Base-by-base conservation (phyloP, 148 eudicot species). In the Silene latifolia region DNA sequence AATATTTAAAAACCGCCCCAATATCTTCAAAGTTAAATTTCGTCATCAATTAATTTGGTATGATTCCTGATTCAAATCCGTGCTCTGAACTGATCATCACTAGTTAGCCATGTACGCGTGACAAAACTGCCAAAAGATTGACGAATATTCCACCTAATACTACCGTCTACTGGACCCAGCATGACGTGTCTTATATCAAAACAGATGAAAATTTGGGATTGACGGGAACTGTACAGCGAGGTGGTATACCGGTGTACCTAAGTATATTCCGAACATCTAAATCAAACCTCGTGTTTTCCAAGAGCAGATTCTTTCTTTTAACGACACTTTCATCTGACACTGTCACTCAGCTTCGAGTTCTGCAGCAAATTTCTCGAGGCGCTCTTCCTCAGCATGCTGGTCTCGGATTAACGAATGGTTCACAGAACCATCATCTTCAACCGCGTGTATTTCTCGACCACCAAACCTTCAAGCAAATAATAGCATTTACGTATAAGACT, bases 371-470 rank as follows among this genome's bases (percentile, higher is more conserved):
- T 87, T 83, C 82, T 90, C 89, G 75, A 96, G 81, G 59, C 90
- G 86, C 72, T 89, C 87, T 11, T 90, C 93, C 72, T 96, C 99
- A 11, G 76, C 90, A 1, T 74, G 77, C 72, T 81, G 69, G 80
- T 95, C 98, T 57, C 94, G 89, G 54, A 95, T 78, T 77, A 51
- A 27, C 72, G 97, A 72, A 82, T 95, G 96, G 82, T 92, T 92
- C 48, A 95, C 77, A 4, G 87, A 81, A 51, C 98, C 97, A 77
- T 92, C 98, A 83, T 95, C 97, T 76, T 80, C 84, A 73, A 88
- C 89, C 10, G 97, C 98, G 71, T 85, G 85, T 67, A 95, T 75
- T 68, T 92, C 92, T 81, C 80, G 91, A 42, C 97, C 96, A 17
- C 90, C 97, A 85, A 95, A 95, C 98, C 99, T 95, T 71, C 64